Base-by-base conservation (phyloP, 305 asterid genomes). In the Solanum aculeatissimum region DNA sequence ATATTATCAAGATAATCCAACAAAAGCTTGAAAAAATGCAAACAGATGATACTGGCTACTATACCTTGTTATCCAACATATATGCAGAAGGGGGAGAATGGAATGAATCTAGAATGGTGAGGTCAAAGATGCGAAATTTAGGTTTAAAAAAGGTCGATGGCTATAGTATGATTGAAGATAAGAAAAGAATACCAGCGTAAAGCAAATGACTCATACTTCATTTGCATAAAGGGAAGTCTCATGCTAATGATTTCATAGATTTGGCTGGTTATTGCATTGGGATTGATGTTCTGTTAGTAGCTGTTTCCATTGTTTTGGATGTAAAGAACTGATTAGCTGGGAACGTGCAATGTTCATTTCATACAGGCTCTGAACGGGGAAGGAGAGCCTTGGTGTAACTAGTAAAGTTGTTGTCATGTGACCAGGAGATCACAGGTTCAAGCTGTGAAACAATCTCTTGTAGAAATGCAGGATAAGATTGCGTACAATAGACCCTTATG, bases 51-150 rank as follows among this genome's bases (percentile, higher is more conserved):
- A 90, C 92, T 2, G 98, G 97, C 16, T 94, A 87, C 85, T 92
- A 92, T 68, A 90, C 91, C 19, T 87, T 93, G 54, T 70, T 95
- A 87, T 88, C 93, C 58, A 94, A 94, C 88, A 85, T 92, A 21
- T 93, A 86, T 90, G 97, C 96, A 32, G 97, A 90, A 86, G 97
- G 87, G 18, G 98, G 93, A 65, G 93, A 92, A 80, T 95, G 98
- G 99, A 70, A 87, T 49, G 94, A 93, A 84, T 86, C 80, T 54
- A 84, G 32, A 60, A 83, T 45, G 85, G 92, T 92, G 85, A 94
- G 91, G 85, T 88, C 91, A 80, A 92, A 84, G 86, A 93, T 95
- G 93, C 90, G 78, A 85, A 90, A 85, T 45, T 82, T 81, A 55
- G 91, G 91, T 47, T 85, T 93, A 81, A 90, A 87, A 18, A 95